A percentile compares a stretch with the other conserved stretches of the same genome.
Evolutionary conservation across 1,284 basidiomycete species (phyloP).

Genomic region (Ceratorhiza oryzae-sativae): DNA sequence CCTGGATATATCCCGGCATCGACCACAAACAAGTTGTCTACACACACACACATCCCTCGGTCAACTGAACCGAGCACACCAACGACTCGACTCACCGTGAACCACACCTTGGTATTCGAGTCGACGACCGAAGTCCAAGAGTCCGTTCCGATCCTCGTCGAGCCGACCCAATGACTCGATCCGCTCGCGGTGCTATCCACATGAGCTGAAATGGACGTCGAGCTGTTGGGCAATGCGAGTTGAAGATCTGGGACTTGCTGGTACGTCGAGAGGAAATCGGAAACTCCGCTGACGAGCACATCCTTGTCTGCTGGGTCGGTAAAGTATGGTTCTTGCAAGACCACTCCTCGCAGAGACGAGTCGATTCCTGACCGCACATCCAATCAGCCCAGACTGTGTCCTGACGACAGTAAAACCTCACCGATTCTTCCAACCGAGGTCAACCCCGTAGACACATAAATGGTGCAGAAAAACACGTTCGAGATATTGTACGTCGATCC

Average conservation of each 20-base stretch:
- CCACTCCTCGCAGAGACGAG: constrained; percentile 58
- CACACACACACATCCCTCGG: too few relatives aligned
- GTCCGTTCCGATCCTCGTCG: constrained; percentile 57
- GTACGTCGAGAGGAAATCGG: constrained; percentile 49
- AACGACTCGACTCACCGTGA: constrained; percentile 58
- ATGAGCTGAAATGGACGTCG: constrained; percentile 62
- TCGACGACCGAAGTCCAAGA: constrained; percentile 60
- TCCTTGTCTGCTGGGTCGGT: constrained; percentile 62
- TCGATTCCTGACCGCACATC: neutral
- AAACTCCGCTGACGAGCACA: constrained; percentile 59
- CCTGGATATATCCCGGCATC: neutral
- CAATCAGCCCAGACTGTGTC: too few relatives aligned
- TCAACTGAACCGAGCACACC: too few relatives aligned
- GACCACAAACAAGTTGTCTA: constrained; percentile 18
- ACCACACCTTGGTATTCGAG: constrained; percentile 62
- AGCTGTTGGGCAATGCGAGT: constrained; percentile 53
- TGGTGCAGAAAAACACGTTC: constrained; percentile 61
- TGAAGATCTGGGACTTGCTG: neutral
- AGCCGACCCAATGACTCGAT: constrained; percentile 68
- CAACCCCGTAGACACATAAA: constrained; percentile 50
- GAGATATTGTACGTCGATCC: constrained; percentile 62
- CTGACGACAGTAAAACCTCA: neutral
- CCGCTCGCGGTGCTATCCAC: constrained; percentile 29
- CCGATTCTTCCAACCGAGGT: neutral
- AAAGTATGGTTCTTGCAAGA: constrained; percentile 65